Evolutionary conservation across 2,329 filamentous ascomycete species (phyloP), one percentile per base, ranked within the genome.

Genomic region (Trichoderma brevicompactum): DNA sequence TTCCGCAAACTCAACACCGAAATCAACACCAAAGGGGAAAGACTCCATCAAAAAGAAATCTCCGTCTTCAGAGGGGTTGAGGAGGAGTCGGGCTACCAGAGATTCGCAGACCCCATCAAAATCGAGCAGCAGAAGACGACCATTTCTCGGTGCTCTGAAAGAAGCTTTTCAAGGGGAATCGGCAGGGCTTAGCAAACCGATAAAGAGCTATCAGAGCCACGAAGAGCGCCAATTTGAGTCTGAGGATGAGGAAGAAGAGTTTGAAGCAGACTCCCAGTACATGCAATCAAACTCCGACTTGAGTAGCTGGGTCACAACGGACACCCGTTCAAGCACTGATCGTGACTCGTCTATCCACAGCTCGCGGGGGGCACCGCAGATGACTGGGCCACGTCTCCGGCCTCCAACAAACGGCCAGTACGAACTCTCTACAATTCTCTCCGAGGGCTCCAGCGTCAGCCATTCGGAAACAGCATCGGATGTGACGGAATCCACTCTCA

Each of bases 101-200:
- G 79, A 73, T 65, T 71, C 78, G 2, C 77, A 83, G 1, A 82
- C 84, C 6, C 81, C 85, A 0, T 61, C 80, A 7, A 88, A 84
- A 71, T 68, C 79, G 0, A 48, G 49, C 3, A 74, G 71, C 2
- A 71, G 72, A 12, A 87, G 83, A 71, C 80, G 79, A 41, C 83
- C 83, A 0, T 79, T 89, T 62, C 81, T 87, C 23, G 87, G 87
- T 46, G 81, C 82, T 52, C 75, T 89, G 8, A 85, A 84, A 62
- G 86, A 87, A 67, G 87, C 86, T 3, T 89, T 89, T 70, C 82
- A 82, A 44, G 87, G 87, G 36, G 86, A 89, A 72, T 89, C 87
- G 2, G 80, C 75, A 3, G 79, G 79, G 9, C 78, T 82, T 65
- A 76, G 77, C 19, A 76, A 81, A 5, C 78, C 79, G 13, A 79